Conservation (phyloP, 2,329 filamentous ascomycete genomes). For the Botrytis deweyae region DNA sequence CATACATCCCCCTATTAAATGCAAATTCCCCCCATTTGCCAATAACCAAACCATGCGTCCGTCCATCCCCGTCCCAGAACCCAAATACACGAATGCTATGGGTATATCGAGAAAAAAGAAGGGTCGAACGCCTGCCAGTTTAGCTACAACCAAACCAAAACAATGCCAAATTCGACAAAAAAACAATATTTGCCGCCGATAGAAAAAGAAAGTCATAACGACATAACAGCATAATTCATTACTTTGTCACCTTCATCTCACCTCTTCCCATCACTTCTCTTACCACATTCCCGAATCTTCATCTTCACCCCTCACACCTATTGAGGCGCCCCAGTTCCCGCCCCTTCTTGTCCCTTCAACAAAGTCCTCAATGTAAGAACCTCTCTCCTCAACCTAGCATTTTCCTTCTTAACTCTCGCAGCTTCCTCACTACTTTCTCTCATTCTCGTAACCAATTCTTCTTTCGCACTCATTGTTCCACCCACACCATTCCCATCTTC, state of each 20-base stretch:
- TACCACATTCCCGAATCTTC: not conserved
- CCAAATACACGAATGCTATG: not conserved
- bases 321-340: not conserved
- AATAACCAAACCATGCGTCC: not conserved
- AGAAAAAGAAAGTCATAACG: constrained; percentile 15
- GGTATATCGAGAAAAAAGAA: not conserved
- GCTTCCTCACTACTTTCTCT: constrained; percentile 76
- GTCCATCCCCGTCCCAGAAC: not conserved
- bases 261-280: not conserved
- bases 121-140: constrained; percentile 10
- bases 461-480: constrained; percentile 73
- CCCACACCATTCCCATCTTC: not conserved
- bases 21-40: not conserved
- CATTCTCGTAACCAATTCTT: constrained; percentile 70
- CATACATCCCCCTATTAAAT: not conserved
- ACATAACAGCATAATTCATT: constrained; percentile 18
- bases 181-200: not conserved
- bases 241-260: constrained; percentile 5
- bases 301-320: not conserved
- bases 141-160: not conserved
- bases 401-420: constrained; percentile 78
- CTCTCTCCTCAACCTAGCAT: constrained; percentile 77
- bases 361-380: constrained; percentile 50
- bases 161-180: not conserved
- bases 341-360: constrained; percentile 28